phyloP scores from a whole-genome alignment of 257 asterid species.

The Nicotiana obtusifolia region DNA sequence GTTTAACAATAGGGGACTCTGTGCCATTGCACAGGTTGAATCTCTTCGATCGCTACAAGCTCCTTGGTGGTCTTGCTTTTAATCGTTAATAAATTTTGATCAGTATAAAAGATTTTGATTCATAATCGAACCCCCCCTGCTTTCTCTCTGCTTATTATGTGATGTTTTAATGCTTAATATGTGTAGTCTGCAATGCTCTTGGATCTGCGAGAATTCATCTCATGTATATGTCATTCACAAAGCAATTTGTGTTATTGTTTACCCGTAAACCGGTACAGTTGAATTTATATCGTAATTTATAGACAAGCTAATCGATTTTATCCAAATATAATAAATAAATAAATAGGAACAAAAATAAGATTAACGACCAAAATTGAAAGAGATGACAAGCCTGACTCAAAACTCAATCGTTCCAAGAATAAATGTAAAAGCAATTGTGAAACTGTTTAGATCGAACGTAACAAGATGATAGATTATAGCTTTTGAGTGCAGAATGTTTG shows the following conservation, averaged over 20 bases:
- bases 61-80: conserved; percentile 54
- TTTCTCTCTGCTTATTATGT: not conserved
- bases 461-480: too few relatives aligned
- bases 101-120: not conserved
- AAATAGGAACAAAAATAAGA: too few relatives aligned
- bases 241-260: conserved; percentile 15
- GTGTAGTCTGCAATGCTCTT: not conserved
- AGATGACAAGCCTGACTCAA: too few relatives aligned
- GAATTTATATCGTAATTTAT: too few relatives aligned
- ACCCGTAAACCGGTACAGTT: too few relatives aligned
- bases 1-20: conserved; percentile 6
- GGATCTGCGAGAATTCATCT: not conserved
- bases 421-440: too few relatives aligned
- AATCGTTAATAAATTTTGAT: conserved; percentile 28
- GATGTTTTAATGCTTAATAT: not conserved
- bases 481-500: too few relatives aligned
- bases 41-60: conserved; percentile 47
- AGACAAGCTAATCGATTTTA: too few relatives aligned
- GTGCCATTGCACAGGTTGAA: conserved; percentile 57
- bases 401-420: too few relatives aligned
- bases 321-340: too few relatives aligned
- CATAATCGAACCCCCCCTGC: not conserved
- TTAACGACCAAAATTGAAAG: too few relatives aligned
- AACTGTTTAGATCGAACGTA: too few relatives aligned
- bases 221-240: conserved; percentile 19